Percentiles rank a stretch among this genome's conserved stretches.
These are phyloP conservation scores for Anastatica hierochuntica DNA, from an alignment of 345 rosid species.

Conservation along the genomic window DNA sequence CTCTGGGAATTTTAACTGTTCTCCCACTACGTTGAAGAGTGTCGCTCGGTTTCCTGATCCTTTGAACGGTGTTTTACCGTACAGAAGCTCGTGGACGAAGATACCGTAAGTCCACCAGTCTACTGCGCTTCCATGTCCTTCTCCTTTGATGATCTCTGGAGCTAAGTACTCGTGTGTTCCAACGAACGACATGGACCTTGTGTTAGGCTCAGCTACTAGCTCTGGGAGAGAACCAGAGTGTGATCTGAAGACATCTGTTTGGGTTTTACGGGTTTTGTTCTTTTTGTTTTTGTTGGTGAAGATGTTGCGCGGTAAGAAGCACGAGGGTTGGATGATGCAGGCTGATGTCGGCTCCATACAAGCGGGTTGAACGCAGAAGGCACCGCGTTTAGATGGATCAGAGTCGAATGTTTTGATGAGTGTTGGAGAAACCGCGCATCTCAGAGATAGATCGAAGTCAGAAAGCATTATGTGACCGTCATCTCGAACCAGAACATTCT, in stretches of 20 bases:
- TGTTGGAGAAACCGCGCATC: conserved; percentile 89
- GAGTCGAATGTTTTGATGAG: conserved; percentile 56
- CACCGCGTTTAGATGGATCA: conserved; percentile 63
- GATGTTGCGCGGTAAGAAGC: conserved; percentile 67
- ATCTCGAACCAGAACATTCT: conserved; percentile 95
- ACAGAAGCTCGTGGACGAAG: conserved; percentile 76
- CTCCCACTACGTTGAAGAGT: conserved; percentile 85
- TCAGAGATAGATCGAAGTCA: conserved; percentile 89
- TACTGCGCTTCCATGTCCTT: conserved; percentile 97
- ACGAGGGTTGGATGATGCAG: conserved; percentile 72
- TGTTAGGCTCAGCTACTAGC: conserved; percentile 93
- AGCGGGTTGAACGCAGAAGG: conserved; percentile 81
- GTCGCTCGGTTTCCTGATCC: conserved; percentile 95
- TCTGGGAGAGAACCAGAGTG: conserved; percentile 55
- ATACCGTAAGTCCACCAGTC: conserved; percentile 99
- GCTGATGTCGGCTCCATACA: conserved; percentile 83
- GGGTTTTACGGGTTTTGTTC: conserved; percentile 52
- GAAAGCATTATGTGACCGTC: conserved; percentile 99
- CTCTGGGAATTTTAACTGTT: conserved; percentile 82
- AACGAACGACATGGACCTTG: conserved; percentile 95
- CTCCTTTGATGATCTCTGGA: conserved; percentile 93
- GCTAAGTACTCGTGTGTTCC: conserved; percentile 98
- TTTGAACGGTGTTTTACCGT: conserved; percentile 90
- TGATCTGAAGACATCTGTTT: conserved; percentile 39
- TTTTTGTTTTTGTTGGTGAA: conserved; percentile 80